Base-by-base conservation (phyloP, 371 early-diverging fungal genomes). In the Mortierella sp. region DNA sequence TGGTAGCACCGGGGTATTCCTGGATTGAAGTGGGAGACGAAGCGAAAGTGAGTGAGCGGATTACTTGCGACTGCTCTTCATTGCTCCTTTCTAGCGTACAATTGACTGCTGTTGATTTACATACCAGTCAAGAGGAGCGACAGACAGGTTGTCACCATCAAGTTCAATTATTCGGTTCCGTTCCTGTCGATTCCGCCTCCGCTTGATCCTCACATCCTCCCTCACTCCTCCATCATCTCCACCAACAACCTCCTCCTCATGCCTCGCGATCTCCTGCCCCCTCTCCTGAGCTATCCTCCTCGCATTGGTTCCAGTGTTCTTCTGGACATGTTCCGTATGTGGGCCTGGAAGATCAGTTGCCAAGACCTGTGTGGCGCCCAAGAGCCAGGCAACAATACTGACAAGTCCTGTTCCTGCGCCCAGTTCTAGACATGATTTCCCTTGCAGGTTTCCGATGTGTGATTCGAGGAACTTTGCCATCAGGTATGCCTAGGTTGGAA, bases 381-480 rank as follows among this genome's bases (percentile, higher is more conserved):
- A 60, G 0, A 86, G 35, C 83, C 83, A 84, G 8, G 89, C 90
- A 0, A 82, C 81, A 44, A 89, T 80, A 49, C 88, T 88, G 41
- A 89, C 84, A 35, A 90, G 88, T 1, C 90, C 90, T 41, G 88
- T 87, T 10, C 90, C 90, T 18, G 87, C 72, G 8, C 90, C 90
- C 5, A 90, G 70, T 49, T 90, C 90, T 4, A 90, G 56, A 21
- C 89, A 89, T 4, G 83, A 55, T 48, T 83, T 88, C 12, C 79
- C 90, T 43, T 63, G 77, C 3, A 88, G 70, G 43, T 73, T 77
- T 24, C 76, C 63, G 41, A 84, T 38, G 49, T 84, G 48, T 6
- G 78, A 68, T n/a, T 84, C 75, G 6, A 89, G 55, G 41, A 78
- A 88, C 32, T 76, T 80, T 4, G 89, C 56, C 71, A 84, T 78